Conservation (phyloP, 2,329 filamentous ascomycete species). For the Aspergillus sp. region DNA sequence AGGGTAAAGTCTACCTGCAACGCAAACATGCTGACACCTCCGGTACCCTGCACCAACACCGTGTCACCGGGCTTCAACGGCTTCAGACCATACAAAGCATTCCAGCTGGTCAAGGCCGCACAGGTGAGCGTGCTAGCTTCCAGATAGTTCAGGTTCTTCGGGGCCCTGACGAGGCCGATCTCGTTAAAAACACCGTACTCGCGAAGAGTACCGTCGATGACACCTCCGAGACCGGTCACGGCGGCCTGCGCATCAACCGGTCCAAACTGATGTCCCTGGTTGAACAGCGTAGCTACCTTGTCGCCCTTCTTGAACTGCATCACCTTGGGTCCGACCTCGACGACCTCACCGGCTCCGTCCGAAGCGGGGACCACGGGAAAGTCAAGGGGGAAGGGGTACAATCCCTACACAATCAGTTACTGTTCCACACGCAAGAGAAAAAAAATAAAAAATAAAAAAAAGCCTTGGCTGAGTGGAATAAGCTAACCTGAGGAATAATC, state of each 20-base stretch:
- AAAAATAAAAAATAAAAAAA: too few relatives aligned
- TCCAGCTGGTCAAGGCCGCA: slow-evolving; percentile 58
- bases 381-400: slow-evolving; percentile 25
- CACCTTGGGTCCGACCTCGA: slow-evolving; percentile 49
- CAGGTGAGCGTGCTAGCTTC: slow-evolving; percentile 54
- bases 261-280: slow-evolving; percentile 48
- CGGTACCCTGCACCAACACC: slow-evolving; percentile 54
- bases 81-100: slow-evolving; percentile 53
- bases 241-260: slow-evolving; percentile 33
- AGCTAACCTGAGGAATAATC: slow-evolving; percentile 38
- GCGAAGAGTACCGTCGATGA: slow-evolving; percentile 59
- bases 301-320: slow-evolving; percentile 50
- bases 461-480: slow-evolving; percentile 39
- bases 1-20: slow-evolving; percentile 34
- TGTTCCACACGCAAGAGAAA: slow-evolving; percentile 23
- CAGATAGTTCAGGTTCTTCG: slow-evolving; percentile 45
- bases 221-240: slow-evolving; percentile 57
- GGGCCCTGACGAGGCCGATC: slow-evolving; percentile 57
- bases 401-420: slow-evolving; percentile 15
- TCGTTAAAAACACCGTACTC: slow-evolving; percentile 61
- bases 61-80: slow-evolving; percentile 47
- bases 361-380: slow-evolving; percentile 27
- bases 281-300: slow-evolving; percentile 51
- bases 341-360: slow-evolving; percentile 38
- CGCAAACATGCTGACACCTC: slow-evolving; percentile 52